These are phyloP conservation scores for Pestalotiopsis sp. DNA, from an alignment of 2,329 filamentous ascomycete species.

Conservation along the genomic window DNA sequence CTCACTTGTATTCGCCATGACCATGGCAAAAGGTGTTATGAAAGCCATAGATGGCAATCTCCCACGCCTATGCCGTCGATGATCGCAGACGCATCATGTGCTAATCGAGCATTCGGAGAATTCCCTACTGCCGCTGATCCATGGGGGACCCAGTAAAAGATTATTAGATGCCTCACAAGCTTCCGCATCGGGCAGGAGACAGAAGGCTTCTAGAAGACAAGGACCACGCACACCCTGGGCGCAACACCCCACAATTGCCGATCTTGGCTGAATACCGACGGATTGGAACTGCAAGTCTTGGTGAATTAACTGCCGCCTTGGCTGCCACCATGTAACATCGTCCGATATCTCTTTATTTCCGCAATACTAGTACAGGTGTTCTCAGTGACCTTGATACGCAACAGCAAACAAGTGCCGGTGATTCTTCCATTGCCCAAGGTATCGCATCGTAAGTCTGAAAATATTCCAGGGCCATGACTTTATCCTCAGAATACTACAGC, in stretches of 20 bases:
- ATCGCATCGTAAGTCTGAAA: not conserved
- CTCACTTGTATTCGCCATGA: not conserved
- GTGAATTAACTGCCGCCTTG: not conserved
- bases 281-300: not conserved
- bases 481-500: not conserved
- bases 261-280: not conserved
- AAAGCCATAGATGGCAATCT: not conserved
- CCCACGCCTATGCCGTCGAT: not conserved
- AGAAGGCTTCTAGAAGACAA: constrained; percentile 1
- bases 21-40: not conserved
- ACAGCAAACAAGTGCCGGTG: not conserved
- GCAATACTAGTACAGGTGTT: not conserved
- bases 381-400: not conserved
- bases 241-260: not conserved
- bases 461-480: not conserved
- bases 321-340: not conserved
- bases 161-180: not conserved
- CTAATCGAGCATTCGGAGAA: not conserved
- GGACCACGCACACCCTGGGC: not conserved
- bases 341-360: not conserved
- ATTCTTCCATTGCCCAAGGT: not conserved
- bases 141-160: not conserved
- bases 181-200: not conserved
- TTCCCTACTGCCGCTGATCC: not conserved
- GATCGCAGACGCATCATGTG: not conserved